Evolutionary conservation across 805 yeast genomes (phyloP).

Genomic region (Candida ponderosae): DNA sequence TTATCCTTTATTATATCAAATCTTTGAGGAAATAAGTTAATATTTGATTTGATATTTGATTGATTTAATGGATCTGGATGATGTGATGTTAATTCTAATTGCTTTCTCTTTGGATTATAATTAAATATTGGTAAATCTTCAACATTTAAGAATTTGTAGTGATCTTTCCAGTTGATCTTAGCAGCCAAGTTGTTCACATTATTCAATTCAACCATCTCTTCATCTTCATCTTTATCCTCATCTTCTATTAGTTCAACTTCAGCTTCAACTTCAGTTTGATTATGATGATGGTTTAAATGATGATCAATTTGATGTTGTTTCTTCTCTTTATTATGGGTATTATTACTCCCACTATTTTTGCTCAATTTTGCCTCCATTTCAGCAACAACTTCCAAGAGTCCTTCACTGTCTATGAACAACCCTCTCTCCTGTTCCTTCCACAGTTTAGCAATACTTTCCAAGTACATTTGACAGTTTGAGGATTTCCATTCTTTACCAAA

Average conservation of each 20-base stretch:
- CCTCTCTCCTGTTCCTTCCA: slow-evolving; percentile 94
- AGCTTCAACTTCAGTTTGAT: background rate
- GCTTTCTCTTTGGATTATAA: slow-evolving; percentile 56
- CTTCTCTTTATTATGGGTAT: slow-evolving; percentile 1
- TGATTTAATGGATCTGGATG: slow-evolving; percentile 15
- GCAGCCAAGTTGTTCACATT: slow-evolving; percentile 19
- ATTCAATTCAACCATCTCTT: slow-evolving; percentile 9
- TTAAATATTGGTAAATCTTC: slow-evolving; percentile 54
- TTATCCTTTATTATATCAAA: slow-evolving; percentile 63
- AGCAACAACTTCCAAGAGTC: slow-evolving; percentile 52
- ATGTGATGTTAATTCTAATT: slow-evolving; percentile 35
- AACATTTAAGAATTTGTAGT: slow-evolving; percentile 59
- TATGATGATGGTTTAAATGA: background rate
- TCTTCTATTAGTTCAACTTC: slow-evolving; percentile 6
- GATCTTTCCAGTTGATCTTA: slow-evolving; percentile 54
- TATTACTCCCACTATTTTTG: no score
- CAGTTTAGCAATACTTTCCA: slow-evolving; percentile 70
- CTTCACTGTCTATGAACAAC: slow-evolving; percentile 71
- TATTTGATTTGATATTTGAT: slow-evolving; percentile 21
- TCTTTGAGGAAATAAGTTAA: slow-evolving; percentile 42
- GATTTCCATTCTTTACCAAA: slow-evolving; percentile 88
- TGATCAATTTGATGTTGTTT: slow-evolving; percentile 1
- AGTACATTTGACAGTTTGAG: slow-evolving; percentile 46
- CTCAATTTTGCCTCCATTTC: slow-evolving; percentile 35
- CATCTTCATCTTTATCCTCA: slow-evolving; percentile 9